A percentile compares a stretch with the other conserved stretches of the same genome.
These are phyloP conservation scores for Penicillium sumatraense DNA, from an alignment of 2,329 filamentous ascomycete species.

Conservation along the genomic window DNA sequence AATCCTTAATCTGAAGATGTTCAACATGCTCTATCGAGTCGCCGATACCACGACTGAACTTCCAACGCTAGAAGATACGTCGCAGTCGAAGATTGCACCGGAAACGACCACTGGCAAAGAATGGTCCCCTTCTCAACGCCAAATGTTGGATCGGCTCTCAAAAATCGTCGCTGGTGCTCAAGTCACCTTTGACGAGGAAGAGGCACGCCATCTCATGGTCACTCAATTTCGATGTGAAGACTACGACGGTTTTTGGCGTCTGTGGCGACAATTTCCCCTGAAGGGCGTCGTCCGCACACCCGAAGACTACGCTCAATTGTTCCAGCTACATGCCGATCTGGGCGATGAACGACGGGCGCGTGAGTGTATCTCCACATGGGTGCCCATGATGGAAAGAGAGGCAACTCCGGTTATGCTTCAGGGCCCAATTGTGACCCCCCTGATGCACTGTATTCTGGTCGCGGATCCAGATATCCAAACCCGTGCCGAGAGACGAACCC, in stretches of 20 bases:
- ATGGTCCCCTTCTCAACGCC: constrained; percentile 16
- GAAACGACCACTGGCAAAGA: constrained; percentile 7
- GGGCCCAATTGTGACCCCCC: constrained; percentile 50
- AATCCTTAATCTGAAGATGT: constrained; percentile 52
- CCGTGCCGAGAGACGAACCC: constrained; percentile 23
- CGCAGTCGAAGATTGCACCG: neutral
- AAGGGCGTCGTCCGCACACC: constrained; percentile 55
- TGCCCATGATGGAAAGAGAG: constrained; percentile 65
- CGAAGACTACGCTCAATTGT: constrained; percentile 62
- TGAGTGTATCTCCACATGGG: constrained; percentile 56
- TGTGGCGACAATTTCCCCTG: constrained; percentile 62
- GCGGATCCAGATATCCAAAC: constrained; percentile 58
- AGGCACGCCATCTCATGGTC: constrained; percentile 37
- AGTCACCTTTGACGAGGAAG: constrained; percentile 32
- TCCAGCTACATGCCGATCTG: constrained; percentile 53
- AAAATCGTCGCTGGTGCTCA: constrained; percentile 35
- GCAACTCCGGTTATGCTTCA: constrained; percentile 53
- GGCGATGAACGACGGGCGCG: constrained; percentile 50
- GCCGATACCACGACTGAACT: constrained; percentile 39
- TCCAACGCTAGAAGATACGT: neutral
- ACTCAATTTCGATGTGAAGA: constrained; percentile 47
- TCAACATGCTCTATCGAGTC: constrained; percentile 49
- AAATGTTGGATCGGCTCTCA: constrained; percentile 29
- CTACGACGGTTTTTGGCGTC: constrained; percentile 64
- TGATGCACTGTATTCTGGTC: constrained; percentile 61